These are phyloP conservation scores for Trichoderma sp. DNA, from an alignment of 2,329 filamentous ascomycete species.

Conservation along the genomic window DNA sequence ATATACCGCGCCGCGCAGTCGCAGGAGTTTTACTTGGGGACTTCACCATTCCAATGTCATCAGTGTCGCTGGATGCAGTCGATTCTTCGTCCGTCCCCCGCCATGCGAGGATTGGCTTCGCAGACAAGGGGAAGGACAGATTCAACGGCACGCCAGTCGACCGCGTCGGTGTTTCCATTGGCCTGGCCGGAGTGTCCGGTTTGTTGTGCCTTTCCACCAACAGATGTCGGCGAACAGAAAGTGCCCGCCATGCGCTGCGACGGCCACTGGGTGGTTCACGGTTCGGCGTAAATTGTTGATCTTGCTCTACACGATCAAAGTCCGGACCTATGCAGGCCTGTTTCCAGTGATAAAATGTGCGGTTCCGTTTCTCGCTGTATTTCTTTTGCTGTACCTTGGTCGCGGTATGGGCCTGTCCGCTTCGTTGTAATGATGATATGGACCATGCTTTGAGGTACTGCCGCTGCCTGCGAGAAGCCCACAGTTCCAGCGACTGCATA, in stretches of 20 bases:
- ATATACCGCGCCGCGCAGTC: not conserved
- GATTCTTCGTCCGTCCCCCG: conserved; percentile 37
- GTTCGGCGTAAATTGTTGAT: conserved; percentile 14
- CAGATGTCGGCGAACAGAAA: conserved; percentile 32
- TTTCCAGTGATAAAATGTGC: conserved; percentile 39
- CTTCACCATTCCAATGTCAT: conserved; percentile 4
- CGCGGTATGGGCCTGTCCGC: conserved; percentile 43
- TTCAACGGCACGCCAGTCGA: conserved; percentile 47
- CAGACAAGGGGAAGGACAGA: conserved; percentile 36
- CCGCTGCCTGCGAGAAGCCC: conserved; percentile 37
- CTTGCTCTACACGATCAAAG: conserved; percentile 9
- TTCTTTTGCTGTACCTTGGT: conserved; percentile 37
- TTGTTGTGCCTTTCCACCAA: conserved; percentile 30
- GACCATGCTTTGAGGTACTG: conserved; percentile 42
- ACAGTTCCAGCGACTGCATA: conserved; percentile 36
- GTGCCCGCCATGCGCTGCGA: conserved; percentile 33
- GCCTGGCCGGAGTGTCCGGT: conserved; percentile 29
- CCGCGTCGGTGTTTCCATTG: conserved; percentile 49
- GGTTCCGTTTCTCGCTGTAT: conserved; percentile 37
- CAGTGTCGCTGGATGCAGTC: conserved; percentile 23
- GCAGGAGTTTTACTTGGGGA: conserved; percentile 21
- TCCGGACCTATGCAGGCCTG: conserved; percentile 29
- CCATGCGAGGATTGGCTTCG: conserved; percentile 37
- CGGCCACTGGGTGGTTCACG: conserved; percentile 24
- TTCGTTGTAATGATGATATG: conserved; percentile 41